phyloP scores from a whole-genome alignment of 139 green algal species.

The Coelastrella sp. region DNA sequence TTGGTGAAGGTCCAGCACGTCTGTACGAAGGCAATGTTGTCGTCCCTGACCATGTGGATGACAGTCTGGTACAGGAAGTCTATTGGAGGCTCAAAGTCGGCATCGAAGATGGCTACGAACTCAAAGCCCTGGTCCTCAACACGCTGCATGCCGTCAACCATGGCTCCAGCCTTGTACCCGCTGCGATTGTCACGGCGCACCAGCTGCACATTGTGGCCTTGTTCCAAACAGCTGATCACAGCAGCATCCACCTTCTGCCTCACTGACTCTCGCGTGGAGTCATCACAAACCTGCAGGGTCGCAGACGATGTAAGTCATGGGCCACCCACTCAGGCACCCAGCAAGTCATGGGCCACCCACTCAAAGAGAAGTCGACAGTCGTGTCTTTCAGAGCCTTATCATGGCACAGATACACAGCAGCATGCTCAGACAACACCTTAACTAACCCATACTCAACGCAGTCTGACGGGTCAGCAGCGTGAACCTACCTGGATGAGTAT shows the following conservation, averaged over 20 bases:
- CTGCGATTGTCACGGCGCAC: constrained; percentile 76
- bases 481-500: constrained; percentile 68
- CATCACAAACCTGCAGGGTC: constrained; percentile 63
- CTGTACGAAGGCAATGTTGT: constrained; percentile 82
- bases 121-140: constrained; percentile 64
- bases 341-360: no score
- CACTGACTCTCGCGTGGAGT: constrained; percentile 69
- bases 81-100: constrained; percentile 63
- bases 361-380: no score
- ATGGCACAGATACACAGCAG: neutral
- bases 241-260: constrained; percentile 68
- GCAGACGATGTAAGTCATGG: no score
- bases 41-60: constrained; percentile 55
- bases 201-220: constrained; percentile 66
- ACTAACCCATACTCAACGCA: no score
- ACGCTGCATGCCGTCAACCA: constrained; percentile 73
- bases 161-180: constrained; percentile 87
- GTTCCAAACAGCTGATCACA: constrained; percentile 60
- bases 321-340: no score
- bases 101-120: constrained; percentile 73
- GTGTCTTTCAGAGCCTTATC: neutral
- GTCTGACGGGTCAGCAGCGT: neutral
- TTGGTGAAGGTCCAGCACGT: constrained; percentile 85
- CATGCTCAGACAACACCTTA: no score
- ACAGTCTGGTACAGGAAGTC: constrained; percentile 80